phyloP scores from a whole-genome alignment of 805 yeast species.

The Candida dendrica region DNA sequence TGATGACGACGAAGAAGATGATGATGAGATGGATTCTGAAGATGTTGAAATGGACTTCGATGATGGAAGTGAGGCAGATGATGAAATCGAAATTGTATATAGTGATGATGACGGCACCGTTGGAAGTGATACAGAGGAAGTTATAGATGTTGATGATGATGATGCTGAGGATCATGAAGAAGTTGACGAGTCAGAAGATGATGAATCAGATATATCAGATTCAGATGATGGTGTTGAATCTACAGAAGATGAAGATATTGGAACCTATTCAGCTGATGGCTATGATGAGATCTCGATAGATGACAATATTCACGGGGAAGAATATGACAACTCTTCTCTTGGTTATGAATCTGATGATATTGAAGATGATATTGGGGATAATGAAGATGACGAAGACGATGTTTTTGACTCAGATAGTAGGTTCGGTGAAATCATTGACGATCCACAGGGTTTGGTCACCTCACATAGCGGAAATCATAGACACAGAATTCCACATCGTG shows the following conservation, averaged over 20 bases:
- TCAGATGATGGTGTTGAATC: no score
- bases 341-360: slow-evolving; percentile 23
- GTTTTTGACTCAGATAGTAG: slow-evolving; percentile 12
- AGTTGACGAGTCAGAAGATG: not conserved
- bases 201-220: not conserved
- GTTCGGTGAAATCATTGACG: slow-evolving; percentile 15
- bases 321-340: slow-evolving; percentile 15
- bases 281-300: slow-evolving; percentile 2
- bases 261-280: not conserved
- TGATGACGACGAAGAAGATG: slow-evolving; percentile 27
- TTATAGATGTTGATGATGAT: slow-evolving; percentile 24
- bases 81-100: slow-evolving; percentile 21
- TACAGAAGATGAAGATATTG: slow-evolving; percentile 19
- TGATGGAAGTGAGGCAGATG: slow-evolving; percentile 18
- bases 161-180: slow-evolving; percentile 3
- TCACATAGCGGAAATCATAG: slow-evolving; percentile 13
- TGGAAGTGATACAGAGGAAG: slow-evolving; percentile 23
- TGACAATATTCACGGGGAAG: slow-evolving; percentile 12
- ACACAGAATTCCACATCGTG: slow-evolving; percentile 22
- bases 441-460: slow-evolving; percentile 7
- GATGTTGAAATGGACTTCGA: slow-evolving; percentile 22
- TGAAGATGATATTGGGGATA: no score
- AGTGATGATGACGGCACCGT: slow-evolving; percentile 27
- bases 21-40: slow-evolving; percentile 23
- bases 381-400: slow-evolving; percentile 10